These are phyloP conservation scores for Nannizziopsis arthrosporioides DNA, from an alignment of 2,329 filamentous ascomycete genomes.

Conservation along the genomic window DNA sequence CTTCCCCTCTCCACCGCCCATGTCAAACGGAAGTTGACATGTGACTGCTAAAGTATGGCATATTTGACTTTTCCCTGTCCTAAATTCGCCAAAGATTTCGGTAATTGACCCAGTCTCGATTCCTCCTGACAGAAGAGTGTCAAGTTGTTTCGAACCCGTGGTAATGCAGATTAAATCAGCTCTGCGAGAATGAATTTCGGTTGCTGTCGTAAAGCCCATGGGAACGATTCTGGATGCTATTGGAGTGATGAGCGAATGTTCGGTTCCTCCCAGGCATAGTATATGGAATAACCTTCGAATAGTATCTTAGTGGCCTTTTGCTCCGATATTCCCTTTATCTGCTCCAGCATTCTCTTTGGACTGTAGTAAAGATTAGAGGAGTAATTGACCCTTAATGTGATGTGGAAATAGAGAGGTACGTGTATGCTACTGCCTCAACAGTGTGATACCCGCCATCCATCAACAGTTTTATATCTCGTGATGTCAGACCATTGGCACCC, in stretches of 20 bases:
- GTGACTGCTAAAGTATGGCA: constrained; percentile 98
- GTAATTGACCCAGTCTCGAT: constrained; percentile 97
- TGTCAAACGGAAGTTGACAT: constrained; percentile 94
- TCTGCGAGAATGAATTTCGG: constrained; percentile 94
- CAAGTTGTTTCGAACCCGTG: constrained; percentile 92
- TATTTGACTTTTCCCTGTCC: constrained; percentile 96
- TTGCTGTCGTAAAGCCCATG: constrained; percentile 98
- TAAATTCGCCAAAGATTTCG: constrained; percentile 94
- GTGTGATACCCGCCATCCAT: constrained; percentile 90
- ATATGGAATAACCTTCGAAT: constrained; percentile 58
- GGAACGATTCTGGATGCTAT: constrained; percentile 88
- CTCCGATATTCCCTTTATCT: constrained; percentile 96
- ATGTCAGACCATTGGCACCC: constrained; percentile 83
- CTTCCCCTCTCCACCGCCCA: constrained; percentile 97
- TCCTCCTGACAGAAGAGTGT: constrained; percentile 86
- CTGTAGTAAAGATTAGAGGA: constrained; percentile 27
- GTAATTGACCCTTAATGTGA: not conserved
- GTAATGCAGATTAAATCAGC: constrained; percentile 97
- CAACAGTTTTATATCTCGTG: constrained; percentile 85
- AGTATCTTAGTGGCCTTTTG: constrained; percentile 89
- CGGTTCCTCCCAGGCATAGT: not conserved
- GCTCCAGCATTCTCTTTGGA: constrained; percentile 65
- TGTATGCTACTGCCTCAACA: constrained; percentile 92
- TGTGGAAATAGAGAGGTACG: constrained; percentile 39
- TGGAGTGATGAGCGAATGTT: not conserved